Evolutionary conservation across 305 asterid genomes (phyloP), one percentile per base, ranked within the genome.

Genomic region (Rubia balearica): DNA sequence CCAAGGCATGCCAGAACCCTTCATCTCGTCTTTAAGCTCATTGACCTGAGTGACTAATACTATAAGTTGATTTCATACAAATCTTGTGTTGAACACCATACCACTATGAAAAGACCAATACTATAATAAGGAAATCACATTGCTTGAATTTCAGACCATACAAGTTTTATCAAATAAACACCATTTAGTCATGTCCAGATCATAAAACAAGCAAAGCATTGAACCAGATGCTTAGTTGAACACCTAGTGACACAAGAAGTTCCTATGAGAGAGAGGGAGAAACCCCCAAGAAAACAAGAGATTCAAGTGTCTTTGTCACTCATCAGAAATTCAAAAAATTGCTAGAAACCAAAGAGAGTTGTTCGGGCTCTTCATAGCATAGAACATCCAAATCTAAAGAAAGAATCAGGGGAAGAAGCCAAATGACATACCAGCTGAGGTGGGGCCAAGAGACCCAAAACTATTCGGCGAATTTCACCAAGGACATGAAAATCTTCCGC

Each of bases 1-100:
- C 99, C 99, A 95, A 67, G 99, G 97, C 98, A 95, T 92, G 79
- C 90, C 96, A 75, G 99, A 95, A 81, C 82, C 76, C 76, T 80
- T 83, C 99, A 95, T 95, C 83, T 81, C 86, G 74, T 84, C 90
- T 83, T 90, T 85, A 69, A 95, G 97, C 84, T 90, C 96, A 79
- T 90, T 82, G 76, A 92, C 82, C 99, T 95, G 87, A 68, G 66
- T 78, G 66, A 76, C 48, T 27, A 53, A 61, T 40, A 55, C 27
- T 21, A 30, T 33, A 38, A 43, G 65, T 17, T 30, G 36, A 30
- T 30, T 22, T 40, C 46, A 68, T 40, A n/a, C 17, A 59, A 57
- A 22, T 57, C 10, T 42, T 21, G 14, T 24, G 27, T 43, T 8
- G 55, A 27, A 65, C 30, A 33, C 24, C 46, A 21, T 27, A 40